phyloP scores from a whole-genome alignment of 306 rosid genomes.

The Amphicarpaea edgeworthii region DNA sequence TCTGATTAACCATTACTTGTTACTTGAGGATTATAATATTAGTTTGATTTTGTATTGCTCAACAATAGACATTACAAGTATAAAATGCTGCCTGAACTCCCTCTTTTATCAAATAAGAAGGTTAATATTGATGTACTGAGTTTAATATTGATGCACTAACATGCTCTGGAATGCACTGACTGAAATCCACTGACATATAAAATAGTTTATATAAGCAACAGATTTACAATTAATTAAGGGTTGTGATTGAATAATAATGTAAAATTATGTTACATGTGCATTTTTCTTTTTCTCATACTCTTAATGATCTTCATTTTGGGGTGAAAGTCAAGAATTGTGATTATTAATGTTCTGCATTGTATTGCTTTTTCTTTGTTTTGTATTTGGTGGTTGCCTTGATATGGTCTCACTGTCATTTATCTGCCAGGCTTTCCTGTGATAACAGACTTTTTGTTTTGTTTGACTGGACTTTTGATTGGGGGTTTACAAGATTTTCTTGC shows the following conservation, averaged over 20 bases:
- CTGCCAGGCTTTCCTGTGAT: neutral
- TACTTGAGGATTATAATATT: constrained; percentile 8
- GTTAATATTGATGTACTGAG: neutral
- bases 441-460: neutral
- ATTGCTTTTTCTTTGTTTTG: neutral
- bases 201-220: too few relatives aligned
- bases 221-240: too few relatives aligned
- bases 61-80: neutral
- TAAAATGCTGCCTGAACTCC: neutral
- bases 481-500: neutral
- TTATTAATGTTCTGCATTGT: constrained; percentile 21
- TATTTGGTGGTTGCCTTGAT: constrained; percentile 10
- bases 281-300: too few relatives aligned
- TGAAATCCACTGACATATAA: too few relatives aligned
- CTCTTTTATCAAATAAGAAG: neutral
- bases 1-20: constrained; percentile 2
- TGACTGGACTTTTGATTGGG: neutral
- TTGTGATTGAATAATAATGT: too few relatives aligned
- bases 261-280: too few relatives aligned
- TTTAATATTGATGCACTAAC: too few relatives aligned
- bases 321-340: constrained; percentile 10
- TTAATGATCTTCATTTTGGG: constrained; percentile 1
- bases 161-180: too few relatives aligned
- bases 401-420: neutral
- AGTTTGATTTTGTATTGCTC: neutral